Percentiles rank a stretch among this genome's conserved stretches.
phyloP scores from a whole-genome alignment of 805 yeast species.

The Wilhelminamyces savonicus region DNA sequence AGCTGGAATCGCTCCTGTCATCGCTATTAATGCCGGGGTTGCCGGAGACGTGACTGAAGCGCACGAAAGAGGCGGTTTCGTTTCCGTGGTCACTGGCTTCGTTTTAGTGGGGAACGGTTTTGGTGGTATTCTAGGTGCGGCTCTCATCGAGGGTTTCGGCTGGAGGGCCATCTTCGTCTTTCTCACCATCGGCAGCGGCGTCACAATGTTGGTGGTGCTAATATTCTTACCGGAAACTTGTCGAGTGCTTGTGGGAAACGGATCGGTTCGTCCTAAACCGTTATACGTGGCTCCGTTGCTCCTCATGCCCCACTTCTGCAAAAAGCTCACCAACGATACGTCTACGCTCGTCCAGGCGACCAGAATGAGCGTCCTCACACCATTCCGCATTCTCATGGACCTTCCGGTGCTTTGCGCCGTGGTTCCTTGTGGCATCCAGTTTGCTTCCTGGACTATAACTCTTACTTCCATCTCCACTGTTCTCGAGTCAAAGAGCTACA shows the following conservation, averaged over 20 bases:
- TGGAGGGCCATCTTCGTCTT: conserved; percentile 85
- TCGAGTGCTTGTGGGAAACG: conserved; percentile 68
- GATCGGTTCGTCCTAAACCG: conserved; percentile 47
- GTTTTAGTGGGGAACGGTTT: conserved; percentile 69
- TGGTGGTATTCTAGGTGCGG: conserved; percentile 66
- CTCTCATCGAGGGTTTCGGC: conserved; percentile 21
- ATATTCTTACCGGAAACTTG: conserved; percentile 65
- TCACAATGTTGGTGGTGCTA: conserved; percentile 26
- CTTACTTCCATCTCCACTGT: conserved; percentile 1
- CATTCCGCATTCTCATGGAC: not conserved
- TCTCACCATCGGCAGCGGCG: conserved; percentile 57
- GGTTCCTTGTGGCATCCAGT: conserved; percentile 1
- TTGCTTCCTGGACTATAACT: conserved; percentile 1
- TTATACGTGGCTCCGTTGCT: too few species aligned
- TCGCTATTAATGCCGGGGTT: conserved; percentile 64
- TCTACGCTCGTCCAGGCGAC: conserved; percentile 2
- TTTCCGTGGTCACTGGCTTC: conserved; percentile 60
- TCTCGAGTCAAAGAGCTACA: not conserved
- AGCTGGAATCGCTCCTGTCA: conserved; percentile 67
- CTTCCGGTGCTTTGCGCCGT: not conserved
- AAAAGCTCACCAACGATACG: conserved; percentile 5
- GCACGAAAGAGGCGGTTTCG: conserved; percentile 61
- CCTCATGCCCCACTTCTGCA: conserved; percentile 4
- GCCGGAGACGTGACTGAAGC: conserved; percentile 69
- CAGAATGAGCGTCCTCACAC: too few species aligned